These are phyloP conservation scores for Trichophyton rubrum DNA, from an alignment of 2,329 filamentous ascomycete species.

Conservation along the genomic window DNA sequence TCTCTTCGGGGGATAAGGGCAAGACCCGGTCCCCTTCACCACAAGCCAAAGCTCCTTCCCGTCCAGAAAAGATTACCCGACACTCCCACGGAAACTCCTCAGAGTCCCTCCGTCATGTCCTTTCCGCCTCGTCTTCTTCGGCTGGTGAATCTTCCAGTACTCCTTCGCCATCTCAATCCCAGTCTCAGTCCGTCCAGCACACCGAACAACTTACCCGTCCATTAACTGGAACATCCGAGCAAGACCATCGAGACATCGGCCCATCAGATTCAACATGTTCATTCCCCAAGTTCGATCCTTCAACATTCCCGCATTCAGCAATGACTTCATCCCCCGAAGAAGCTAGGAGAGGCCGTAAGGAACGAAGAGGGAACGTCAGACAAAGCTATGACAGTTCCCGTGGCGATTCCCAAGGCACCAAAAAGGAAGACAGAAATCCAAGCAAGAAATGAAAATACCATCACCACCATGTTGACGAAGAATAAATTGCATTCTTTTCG, in stretches of 20 bases:
- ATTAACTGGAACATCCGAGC: neutral
- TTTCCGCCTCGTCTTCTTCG: neutral
- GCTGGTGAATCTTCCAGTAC: neutral
- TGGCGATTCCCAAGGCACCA: neutral
- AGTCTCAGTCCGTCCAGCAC: neutral
- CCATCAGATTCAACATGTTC: neutral
- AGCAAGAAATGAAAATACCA: neutral
- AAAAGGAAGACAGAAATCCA: neutral
- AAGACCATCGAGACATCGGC: neutral
- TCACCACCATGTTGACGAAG: neutral
- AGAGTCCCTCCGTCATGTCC: slow-evolving; percentile 1
- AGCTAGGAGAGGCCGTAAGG: neutral
- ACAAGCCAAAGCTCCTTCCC: neutral
- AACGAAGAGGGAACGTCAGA: neutral
- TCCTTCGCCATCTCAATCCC: neutral
- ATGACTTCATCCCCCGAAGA: neutral
- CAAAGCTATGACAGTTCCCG: neutral
- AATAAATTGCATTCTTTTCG: neutral
- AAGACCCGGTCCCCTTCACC: slow-evolving; percentile 15
- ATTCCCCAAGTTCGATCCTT: neutral
- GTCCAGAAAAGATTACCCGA: neutral
- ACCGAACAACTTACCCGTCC: neutral
- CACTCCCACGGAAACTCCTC: neutral
- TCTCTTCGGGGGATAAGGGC: slow-evolving; percentile 58
- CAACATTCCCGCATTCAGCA: neutral